A percentile compares a stretch with the other conserved stretches of the same genome.
phyloP scores from a whole-genome alignment of 1,284 basidiomycete species.

The Ceratobasidium theobromae region DNA sequence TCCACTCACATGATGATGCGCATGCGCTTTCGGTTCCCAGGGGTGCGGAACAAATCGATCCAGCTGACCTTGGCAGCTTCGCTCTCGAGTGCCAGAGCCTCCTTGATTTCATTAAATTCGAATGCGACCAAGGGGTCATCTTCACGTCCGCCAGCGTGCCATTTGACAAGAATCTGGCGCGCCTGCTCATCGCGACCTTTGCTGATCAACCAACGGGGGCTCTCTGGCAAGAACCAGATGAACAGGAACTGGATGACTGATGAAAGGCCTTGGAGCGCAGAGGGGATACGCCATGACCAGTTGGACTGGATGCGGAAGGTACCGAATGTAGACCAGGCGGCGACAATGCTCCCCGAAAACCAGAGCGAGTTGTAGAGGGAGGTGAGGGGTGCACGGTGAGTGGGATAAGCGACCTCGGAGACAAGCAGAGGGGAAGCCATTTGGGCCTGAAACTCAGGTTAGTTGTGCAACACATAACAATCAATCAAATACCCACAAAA shows the following conservation, averaged over 20 bases:
- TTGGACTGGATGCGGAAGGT: constrained; percentile 40
- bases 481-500: constrained; percentile 44
- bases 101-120: constrained; percentile 47
- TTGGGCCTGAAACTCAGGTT: constrained; percentile 46
- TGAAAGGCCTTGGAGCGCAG: constrained; percentile 43
- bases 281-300: constrained; percentile 47
- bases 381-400: constrained; percentile 44
- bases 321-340: constrained; percentile 43
- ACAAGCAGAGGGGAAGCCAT: constrained; percentile 43
- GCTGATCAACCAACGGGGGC: constrained; percentile 43
- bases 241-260: constrained; percentile 42
- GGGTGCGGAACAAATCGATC: constrained; percentile 40
- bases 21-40: constrained; percentile 42
- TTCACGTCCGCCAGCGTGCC: constrained; percentile 35
- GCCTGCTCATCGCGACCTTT: constrained; percentile 37
- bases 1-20: constrained; percentile 38
- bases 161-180: constrained; percentile 34
- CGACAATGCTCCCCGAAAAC: constrained; percentile 44
- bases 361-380: constrained; percentile 44
- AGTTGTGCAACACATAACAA: constrained; percentile 11
- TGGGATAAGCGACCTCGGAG: constrained; percentile 46
- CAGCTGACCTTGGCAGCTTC: constrained; percentile 38
- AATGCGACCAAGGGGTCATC: constrained; percentile 45
- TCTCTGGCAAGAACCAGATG: constrained; percentile 43
- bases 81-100: constrained; percentile 43